Evolutionary conservation across 257 asterid genomes (phyloP).

Genomic region (Solanum tacnaense): DNA sequence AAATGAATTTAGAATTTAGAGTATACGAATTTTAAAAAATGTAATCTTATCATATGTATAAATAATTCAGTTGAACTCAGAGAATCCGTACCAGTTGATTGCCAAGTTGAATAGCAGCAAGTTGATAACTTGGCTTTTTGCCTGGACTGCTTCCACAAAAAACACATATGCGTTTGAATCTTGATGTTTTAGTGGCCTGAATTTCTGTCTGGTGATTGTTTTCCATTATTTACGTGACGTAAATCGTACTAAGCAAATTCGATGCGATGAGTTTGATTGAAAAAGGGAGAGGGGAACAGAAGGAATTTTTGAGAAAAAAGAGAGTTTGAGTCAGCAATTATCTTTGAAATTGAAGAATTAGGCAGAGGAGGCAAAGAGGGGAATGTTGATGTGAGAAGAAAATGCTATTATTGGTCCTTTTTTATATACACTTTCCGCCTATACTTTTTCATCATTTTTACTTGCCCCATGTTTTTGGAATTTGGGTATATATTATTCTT

Average conservation of each 20-base stretch:
- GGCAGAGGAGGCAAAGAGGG: constrained; percentile 16
- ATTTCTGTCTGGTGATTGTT: constrained; percentile 10
- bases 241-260: background rate
- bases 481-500: background rate
- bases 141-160: constrained; percentile 89
- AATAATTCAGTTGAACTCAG: background rate
- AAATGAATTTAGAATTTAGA: background rate
- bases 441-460: background rate
- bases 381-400: constrained; percentile 9
- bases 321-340: constrained; percentile 9
- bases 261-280: background rate
- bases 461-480: background rate
- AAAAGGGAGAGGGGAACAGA: background rate
- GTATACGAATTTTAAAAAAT: background rate
- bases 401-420: constrained; percentile 25
- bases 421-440: constrained; percentile 34
- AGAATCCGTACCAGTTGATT: constrained; percentile 42
- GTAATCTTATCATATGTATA: background rate
- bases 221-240: constrained; percentile 27
- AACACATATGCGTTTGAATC: constrained; percentile 72
- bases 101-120: constrained; percentile 71
- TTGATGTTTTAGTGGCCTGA: constrained; percentile 28
- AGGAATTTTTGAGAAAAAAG: background rate
- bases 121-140: constrained; percentile 62
- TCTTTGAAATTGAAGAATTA: background rate